Percentiles rank a stretch among this genome's conserved stretches.
phyloP scores from a whole-genome alignment of 257 asterid genomes.

The Nicotiana tomentosiformis region DNA sequence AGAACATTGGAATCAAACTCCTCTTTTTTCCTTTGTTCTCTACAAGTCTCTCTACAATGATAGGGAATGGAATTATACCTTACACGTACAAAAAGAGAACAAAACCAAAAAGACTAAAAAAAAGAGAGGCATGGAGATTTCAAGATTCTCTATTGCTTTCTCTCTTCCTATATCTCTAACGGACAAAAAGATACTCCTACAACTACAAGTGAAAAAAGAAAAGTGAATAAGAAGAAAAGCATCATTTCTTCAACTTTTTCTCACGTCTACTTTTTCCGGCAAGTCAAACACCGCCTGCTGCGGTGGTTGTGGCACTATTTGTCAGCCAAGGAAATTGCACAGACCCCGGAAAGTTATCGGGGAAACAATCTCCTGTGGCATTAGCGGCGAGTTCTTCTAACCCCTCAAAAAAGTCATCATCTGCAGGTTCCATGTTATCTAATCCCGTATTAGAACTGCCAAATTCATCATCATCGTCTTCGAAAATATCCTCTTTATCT shows the following conservation, averaged over 20 bases:
- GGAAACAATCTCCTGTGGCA: constrained; percentile 24
- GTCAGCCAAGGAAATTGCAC: constrained; percentile 51
- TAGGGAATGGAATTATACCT: constrained; percentile 17
- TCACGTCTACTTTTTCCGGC: background rate
- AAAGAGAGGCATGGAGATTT: constrained; percentile 16
- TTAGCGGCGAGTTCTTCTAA: constrained; percentile 50
- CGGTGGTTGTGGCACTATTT: constrained; percentile 37
- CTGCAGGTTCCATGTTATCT: constrained; percentile 7
- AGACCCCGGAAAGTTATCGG: constrained; percentile 29
- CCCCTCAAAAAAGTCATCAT: constrained; percentile 71
- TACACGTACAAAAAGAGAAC: constrained; percentile 17
- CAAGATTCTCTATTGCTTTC: constrained; percentile 41
- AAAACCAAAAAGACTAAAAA: background rate
- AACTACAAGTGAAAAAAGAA: constrained; percentile 33
- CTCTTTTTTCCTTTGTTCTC: constrained; percentile 18
- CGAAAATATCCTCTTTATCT: constrained; percentile 29
- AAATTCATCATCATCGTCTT: constrained; percentile 29
- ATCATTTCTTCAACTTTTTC: constrained; percentile 20
- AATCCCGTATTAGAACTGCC: constrained; percentile 20
- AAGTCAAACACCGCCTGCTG: constrained; percentile 63
- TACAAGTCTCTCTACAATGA: constrained; percentile 16
- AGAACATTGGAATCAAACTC: constrained; percentile 18
- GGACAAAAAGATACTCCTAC: constrained; percentile 43
- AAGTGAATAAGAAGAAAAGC: constrained; percentile 62
- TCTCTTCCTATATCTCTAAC: constrained; percentile 29